A percentile compares a stretch with the other conserved stretches of the same genome.
Conservation (phyloP, 176 grass and related monocot genomes). For the Tillandsia leiboldiana region DNA sequence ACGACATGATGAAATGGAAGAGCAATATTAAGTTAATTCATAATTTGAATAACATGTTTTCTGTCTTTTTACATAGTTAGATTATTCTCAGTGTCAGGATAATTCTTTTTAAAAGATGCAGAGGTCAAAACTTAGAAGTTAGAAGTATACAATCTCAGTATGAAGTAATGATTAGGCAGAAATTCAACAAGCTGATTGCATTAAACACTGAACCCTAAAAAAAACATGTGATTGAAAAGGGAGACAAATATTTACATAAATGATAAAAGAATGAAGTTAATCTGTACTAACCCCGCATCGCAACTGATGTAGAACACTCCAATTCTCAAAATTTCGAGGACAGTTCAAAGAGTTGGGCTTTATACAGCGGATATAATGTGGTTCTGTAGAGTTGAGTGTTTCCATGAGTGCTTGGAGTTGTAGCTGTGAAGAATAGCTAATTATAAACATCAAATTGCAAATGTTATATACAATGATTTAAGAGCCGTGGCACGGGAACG, state of each 20-base stretch:
- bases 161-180: no score
- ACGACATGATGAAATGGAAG: no score
- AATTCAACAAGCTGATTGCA: no score
- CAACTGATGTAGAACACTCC: constrained; percentile 85
- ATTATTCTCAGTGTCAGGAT: no score
- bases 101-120: no score
- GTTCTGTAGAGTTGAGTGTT: constrained; percentile 77
- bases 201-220: background rate
- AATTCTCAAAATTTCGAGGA: constrained; percentile 80
- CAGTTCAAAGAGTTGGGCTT: constrained; percentile 74
- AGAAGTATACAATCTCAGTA: no score
- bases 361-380: constrained; percentile 83
- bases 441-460: constrained; percentile 17
- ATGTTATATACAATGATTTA: no score
- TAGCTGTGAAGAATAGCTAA: constrained; percentile 56
- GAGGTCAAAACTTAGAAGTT: no score
- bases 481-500: no score
- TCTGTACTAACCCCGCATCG: constrained; percentile 62
- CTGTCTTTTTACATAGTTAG: no score
- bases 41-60: no score
- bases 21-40: no score
- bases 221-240: background rate
- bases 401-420: constrained; percentile 97
- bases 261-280: background rate
- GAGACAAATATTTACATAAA: background rate